Conservation (phyloP, 441 rosid species). For the Populus hybrid region DNA sequence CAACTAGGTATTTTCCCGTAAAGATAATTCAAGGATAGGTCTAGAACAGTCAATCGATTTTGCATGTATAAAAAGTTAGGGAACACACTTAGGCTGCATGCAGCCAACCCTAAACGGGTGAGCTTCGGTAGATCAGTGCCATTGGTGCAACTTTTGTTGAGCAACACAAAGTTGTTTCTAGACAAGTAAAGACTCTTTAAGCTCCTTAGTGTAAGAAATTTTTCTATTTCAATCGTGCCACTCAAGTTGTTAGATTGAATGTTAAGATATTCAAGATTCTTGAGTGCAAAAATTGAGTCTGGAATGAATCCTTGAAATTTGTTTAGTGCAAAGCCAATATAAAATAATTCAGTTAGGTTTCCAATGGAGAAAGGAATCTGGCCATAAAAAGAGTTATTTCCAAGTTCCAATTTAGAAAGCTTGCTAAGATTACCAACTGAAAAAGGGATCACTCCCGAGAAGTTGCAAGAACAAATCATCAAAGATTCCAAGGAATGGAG, state of each 20-base stretch:
- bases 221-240: too few relatives aligned
- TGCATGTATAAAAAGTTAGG: constrained; percentile 6
- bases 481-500: too few relatives aligned
- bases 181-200: too few relatives aligned
- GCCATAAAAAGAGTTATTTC: constrained; percentile 4
- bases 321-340: background rate
- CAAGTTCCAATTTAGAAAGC: too few relatives aligned
- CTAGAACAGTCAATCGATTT: background rate
- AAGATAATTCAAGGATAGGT: constrained; percentile 10
- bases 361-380: constrained; percentile 6
- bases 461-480: too few relatives aligned
- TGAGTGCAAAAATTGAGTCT: background rate
- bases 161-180: too few relatives aligned
- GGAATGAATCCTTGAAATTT: background rate
- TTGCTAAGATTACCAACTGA: too few relatives aligned
- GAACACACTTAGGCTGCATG: constrained; percentile 15
- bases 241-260: too few relatives aligned
- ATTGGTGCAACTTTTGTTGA: too few relatives aligned
- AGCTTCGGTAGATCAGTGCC: background rate
- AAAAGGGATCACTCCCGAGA: too few relatives aligned
- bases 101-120: background rate
- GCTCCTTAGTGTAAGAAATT: too few relatives aligned
- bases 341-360: constrained; percentile 8
- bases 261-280: too few relatives aligned
- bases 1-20: constrained; percentile 13